Evolutionary conservation across 495 filamentous ascomycete species (phyloP), one percentile per base, ranked within the genome.

Genomic region (Tuber indicum): DNA sequence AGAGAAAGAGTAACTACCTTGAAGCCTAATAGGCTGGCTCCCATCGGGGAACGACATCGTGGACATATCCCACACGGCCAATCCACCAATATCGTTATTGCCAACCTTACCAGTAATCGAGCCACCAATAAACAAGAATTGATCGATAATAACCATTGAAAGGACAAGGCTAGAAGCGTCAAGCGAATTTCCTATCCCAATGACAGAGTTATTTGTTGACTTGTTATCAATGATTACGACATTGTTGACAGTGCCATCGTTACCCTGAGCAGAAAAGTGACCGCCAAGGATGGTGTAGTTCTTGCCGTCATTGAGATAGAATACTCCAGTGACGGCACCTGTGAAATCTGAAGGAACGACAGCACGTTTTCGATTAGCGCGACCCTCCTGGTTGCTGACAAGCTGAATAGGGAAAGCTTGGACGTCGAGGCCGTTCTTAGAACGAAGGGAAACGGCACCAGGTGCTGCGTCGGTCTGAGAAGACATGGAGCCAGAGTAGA

Each of bases 201-300:
- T 91, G 36, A 97, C 86, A 36, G 88, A 85, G 76, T 89, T 87
- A 73, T 89, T 87, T n/a, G 87, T 86, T 62, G 77, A 77, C 43
- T 88, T 87, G 77, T 92, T 88, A 70, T 80, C 76, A 75, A 98
- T 87, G 82, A 98, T 87, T 44, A 91, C 86, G 23, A 99, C 87
- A 81, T 97, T 97, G 74, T 92, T 85, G 75, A 97, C 87, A 0
- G 91, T 91, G 26, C 91, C 93, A 79, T 94, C 88, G 69, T 87
- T 89, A 41, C 88, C 89, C 23, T 86, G 90, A 6, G 93, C 90
- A 46, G 88, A 89, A 84, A 99, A 99, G 78, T 94, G 92, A 3
- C 96, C 96, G 75, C 92, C 96, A 58, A 98, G 86, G 43, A 98
- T 89, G 7, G 96, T 98, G 43, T 95, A 85, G 81, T 98, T 97